A percentile compares a stretch with the other conserved stretches of the same genome.
phyloP scores from a whole-genome alignment of 768 basidiomycete species.

The Ephemerocybe angulata region DNA sequence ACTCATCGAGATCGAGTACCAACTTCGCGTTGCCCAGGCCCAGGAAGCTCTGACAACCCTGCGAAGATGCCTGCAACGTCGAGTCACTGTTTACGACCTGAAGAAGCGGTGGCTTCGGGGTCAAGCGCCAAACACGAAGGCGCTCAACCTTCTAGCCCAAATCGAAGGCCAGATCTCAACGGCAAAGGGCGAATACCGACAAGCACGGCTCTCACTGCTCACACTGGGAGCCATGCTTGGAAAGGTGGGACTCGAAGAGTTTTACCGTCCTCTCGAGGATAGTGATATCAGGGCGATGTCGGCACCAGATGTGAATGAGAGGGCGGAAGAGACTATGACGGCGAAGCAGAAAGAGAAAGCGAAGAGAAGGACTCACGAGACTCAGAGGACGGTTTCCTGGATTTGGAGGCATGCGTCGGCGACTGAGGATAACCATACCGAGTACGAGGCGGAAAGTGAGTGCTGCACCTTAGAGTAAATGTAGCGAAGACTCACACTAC shows the following conservation, averaged over 20 bases:
- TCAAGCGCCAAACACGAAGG: conserved; percentile 21
- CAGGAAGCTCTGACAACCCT: conserved; percentile 21
- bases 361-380: not conserved
- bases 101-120: conserved; percentile 20
- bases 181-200: conserved; percentile 15
- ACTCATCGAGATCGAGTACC: conserved; percentile 17
- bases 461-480: not conserved
- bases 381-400: not conserved
- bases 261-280: not conserved
- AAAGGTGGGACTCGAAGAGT: not conserved
- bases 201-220: not conserved
- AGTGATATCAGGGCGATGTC: not conserved
- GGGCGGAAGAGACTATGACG: too few species aligned
- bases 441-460: not conserved
- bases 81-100: conserved; percentile 16
- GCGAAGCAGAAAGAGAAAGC: too few species aligned
- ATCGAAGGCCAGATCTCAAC: conserved; percentile 15
- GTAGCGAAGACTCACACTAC: not conserved
- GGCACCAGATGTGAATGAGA: too few species aligned
- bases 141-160: conserved; percentile 13
- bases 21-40: conserved; percentile 21
- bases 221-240: not conserved
- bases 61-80: conserved; percentile 16
- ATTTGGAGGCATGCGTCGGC: not conserved
- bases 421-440: not conserved